Evolutionary conservation across 2,329 filamentous ascomycete species (phyloP), one percentile per base, ranked within the genome.

Genomic region (Parastagonospora avenae): DNA sequence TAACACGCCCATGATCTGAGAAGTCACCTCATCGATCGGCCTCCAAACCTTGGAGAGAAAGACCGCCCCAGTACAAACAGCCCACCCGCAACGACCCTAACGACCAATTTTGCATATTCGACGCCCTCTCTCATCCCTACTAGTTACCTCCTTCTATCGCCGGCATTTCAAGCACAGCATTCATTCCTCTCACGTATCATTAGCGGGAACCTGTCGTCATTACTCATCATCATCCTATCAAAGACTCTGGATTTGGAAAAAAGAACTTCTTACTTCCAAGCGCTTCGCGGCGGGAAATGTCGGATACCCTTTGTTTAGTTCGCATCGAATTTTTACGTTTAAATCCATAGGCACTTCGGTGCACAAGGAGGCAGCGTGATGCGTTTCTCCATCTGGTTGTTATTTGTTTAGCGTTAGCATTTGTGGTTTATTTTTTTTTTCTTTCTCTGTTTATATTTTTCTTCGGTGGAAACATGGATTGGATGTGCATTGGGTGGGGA

Each of bases 1-100:
- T 41, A 63, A 68, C 35, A 66, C 70, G 2, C 68, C 70, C 4
- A 74, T 74, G 71, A 72, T 74, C 49, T 74, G 64, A 52, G 44
- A 37, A 2, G 12, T 15, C 11, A 29, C 7, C 38, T 15, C 32
- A n/a, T 33, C 32, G 8, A 16, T 55, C 47, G 15, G 31, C 39
- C 10, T 12, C 32, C 32, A n/a, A n/a, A 14, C 32, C 12, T 10
- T n/a, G 12, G 10, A 33, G 31, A 33, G n/a, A 33, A 33, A 4
- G n/a, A 33, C 10, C n/a, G 31, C 10, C 10, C 31, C 10, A 3
- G 2, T 11, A 33, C 3, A 33, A 33, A 33, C 31, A 33, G 24
- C 9, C 10, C 24, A 12, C 4, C 15, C 60, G 62, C 62, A 56
- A 72, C 63, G 67, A 70, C 62, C 49, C 49, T 69, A 52, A 70